Conservation (phyloP, 2,329 filamentous ascomycete species). For the Septoria linicola region DNA sequence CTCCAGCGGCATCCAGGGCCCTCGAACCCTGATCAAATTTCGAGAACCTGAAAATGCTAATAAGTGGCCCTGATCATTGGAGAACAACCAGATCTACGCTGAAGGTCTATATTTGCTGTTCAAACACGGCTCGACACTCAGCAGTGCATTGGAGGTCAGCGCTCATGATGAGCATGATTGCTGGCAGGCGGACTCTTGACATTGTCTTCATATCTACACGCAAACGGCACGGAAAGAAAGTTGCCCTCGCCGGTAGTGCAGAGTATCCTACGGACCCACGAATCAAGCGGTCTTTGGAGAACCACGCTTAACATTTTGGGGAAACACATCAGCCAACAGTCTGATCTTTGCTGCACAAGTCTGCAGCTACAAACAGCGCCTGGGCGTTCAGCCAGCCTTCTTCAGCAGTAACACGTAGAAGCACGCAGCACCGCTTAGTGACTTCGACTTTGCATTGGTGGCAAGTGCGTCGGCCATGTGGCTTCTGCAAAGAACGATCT, state of each 20-base stretch:
- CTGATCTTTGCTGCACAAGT: slow-evolving; percentile 4
- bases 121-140: no score
- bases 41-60: no score
- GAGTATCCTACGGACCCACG: slow-evolving; percentile 6
- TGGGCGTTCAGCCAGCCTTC: no score
- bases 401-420: slow-evolving; percentile 5
- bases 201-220: slow-evolving; percentile 5
- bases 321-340: slow-evolving; percentile 10
- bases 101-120: no score
- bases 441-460: not conserved
- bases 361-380: not conserved
- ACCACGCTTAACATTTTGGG: slow-evolving; percentile 16
- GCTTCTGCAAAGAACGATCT: slow-evolving; percentile 2
- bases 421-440: no score
- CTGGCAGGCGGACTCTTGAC: slow-evolving; percentile 2
- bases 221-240: slow-evolving; percentile 11
- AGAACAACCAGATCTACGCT: slow-evolving; percentile 16
- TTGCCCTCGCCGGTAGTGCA: slow-evolving; percentile 5
- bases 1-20: slow-evolving; percentile 3
- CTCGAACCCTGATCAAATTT: not conserved
- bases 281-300: slow-evolving; percentile 6
- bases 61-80: no score
- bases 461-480: not conserved
- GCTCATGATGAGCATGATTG: not conserved
- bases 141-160: no score